Evolutionary conservation across 2,329 filamentous ascomycete species (phyloP).

Genomic region (Epichloe festucae): DNA sequence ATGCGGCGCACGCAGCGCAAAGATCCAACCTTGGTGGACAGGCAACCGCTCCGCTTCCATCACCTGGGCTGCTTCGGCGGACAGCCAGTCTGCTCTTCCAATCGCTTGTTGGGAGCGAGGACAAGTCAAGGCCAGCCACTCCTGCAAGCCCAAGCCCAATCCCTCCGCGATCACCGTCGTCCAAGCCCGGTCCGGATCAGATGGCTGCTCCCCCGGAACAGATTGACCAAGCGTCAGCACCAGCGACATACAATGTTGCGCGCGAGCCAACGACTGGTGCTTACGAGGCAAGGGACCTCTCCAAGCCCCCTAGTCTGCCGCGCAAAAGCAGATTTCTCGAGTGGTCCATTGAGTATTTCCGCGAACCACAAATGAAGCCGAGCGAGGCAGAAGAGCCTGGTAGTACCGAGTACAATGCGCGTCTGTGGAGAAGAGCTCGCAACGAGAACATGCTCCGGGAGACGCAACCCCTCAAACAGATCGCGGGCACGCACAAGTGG

Average conservation of each 20-base stretch:
- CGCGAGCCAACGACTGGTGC: constrained; percentile 68
- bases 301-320: constrained; percentile 53
- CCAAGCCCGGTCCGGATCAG: constrained; percentile 29
- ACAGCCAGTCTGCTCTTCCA: constrained; percentile 52
- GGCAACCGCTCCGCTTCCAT: constrained; percentile 32
- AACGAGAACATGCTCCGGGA: constrained; percentile 88
- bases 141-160: constrained; percentile 16
- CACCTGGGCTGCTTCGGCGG: constrained; percentile 46
- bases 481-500: constrained; percentile 77
- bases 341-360: constrained; percentile 96
- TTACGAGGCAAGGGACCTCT: constrained; percentile 50
- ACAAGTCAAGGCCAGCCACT: constrained; percentile 23
- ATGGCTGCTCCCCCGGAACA: constrained; percentile 54
- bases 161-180: constrained; percentile 15
- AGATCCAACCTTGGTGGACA: constrained; percentile 28
- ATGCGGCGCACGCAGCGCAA: constrained; percentile 27
- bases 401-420: constrained; percentile 89
- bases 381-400: constrained; percentile 93
- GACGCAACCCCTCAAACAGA: constrained; percentile 85
- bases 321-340: constrained; percentile 76
- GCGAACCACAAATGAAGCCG: constrained; percentile 94
- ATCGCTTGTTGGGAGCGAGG: constrained; percentile 40
- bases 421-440: constrained; percentile 80
- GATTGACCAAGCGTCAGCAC: constrained; percentile 51
- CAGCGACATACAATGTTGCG: constrained; percentile 62